Percentiles rank a stretch among this genome's conserved stretches.
Evolutionary conservation across 371 early-diverging fungal genomes (phyloP).

Genomic region (Mucor piriformis): DNA sequence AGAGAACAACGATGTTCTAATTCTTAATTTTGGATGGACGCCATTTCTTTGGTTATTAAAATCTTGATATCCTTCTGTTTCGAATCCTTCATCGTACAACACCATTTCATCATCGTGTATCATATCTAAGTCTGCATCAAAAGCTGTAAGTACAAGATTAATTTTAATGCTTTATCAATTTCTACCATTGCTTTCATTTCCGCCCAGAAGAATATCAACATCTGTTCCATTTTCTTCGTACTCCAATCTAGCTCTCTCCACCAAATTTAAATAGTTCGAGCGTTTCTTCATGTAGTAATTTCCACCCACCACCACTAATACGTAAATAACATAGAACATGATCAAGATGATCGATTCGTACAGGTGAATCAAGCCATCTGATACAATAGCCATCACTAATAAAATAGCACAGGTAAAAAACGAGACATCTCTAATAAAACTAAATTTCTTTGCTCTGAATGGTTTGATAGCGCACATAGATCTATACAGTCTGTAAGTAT

Average conservation of each 20-base stretch:
- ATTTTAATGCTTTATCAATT: too few relatives aligned
- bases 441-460: conserved; percentile 63
- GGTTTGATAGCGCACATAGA: conserved; percentile 72
- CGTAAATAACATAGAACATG: conserved; percentile 59
- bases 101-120: conserved; percentile 43
- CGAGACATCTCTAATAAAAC: conserved; percentile 73
- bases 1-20: conserved; percentile 49
- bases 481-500: conserved; percentile 31
- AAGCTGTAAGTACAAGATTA: too few relatives aligned
- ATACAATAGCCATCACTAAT: conserved; percentile 57
- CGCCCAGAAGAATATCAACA: conserved; percentile 42
- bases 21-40: conserved; percentile 40
- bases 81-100: conserved; percentile 51
- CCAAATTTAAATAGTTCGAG: conserved; percentile 39
- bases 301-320: conserved; percentile 60
- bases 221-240: conserved; percentile 51
- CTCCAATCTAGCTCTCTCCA: conserved; percentile 48
- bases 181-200: conserved; percentile 36
- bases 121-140: not conserved
- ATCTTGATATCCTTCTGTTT: conserved; percentile 48
- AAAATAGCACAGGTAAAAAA: conserved; percentile 74
- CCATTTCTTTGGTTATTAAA: conserved; percentile 24
- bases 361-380: conserved; percentile 63
- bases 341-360: conserved; percentile 62
- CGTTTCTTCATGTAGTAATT: conserved; percentile 52